Evolutionary conservation across 2,329 filamentous ascomycete species (phyloP), one percentile per base, ranked within the genome.

Genomic region (Laburnicola sp.): DNA sequence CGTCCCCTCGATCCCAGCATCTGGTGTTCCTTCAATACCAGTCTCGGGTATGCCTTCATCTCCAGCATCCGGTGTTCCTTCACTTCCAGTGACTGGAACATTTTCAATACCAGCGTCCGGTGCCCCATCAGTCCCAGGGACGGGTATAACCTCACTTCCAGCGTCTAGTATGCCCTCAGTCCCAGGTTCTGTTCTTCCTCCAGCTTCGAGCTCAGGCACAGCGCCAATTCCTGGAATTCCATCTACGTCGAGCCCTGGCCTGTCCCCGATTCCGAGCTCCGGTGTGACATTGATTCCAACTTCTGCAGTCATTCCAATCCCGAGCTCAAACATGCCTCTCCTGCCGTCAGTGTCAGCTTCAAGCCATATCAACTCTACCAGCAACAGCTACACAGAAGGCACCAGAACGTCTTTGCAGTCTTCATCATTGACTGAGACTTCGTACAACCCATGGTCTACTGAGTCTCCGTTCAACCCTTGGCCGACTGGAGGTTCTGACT

Each of bases 231-330:
- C 41, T n/a, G 10, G 27, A 11, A 11, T 42, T 21, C 16, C 16
- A 2, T 42, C 27, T 42, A 25, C 45, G 25, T 2, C 28, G 28
- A 30, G 28, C 28, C n/a, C 28, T 37, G 16, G 6, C 4, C n/a
- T 38, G 8, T 48, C 43, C 30, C 21, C 28, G 6, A 16, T 23
- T 16, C 28, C n/a, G 5, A 49, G 32, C 42, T 43, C 27, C 31
- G 40, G 6, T 16, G 27, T 35, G n/a, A 27, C 53, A 27, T 40
- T 39, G n/a, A 46, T 44, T 27, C 47, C 30, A 8, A 53, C 54
- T 32, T n/a, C 27, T 32, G 26, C 37, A 23, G 26, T 46, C 10
- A 22, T 37, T 11, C 6, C 21, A 35, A 36, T 21, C 38, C 32
- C 47, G 16, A 45, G 27, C 30, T 36, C 32, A 22, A 28, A 30